Evolutionary conservation across 768 basidiomycete genomes (phyloP), one percentile per base, ranked within the genome.

Genomic region (Auriscalpium orientale): DNA sequence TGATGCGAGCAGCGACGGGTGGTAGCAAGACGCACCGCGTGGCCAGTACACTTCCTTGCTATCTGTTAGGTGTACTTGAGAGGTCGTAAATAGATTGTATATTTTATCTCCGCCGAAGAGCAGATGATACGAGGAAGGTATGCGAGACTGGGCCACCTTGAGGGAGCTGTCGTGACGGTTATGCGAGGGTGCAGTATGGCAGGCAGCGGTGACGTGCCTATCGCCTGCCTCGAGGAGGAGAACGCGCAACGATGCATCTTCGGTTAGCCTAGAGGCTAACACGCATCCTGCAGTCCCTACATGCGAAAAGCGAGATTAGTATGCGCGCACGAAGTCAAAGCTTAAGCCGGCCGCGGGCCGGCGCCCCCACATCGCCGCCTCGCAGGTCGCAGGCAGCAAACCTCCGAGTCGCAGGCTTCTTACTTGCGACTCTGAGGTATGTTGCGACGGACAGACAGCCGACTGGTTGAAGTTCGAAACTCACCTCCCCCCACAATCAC

Each of bases 241-340:
- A 18, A 86, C 81, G 5, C 75, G 73, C 15, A 83, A 63, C 1
- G 68, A 69, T 0, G 80, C 78, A 56, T 83, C 73, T 66, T 86
- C 84, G 7, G 74, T 77, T 9, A 86, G 66, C 15, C 84, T 74
- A 3, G 82, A 71, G 12, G 83, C 84, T 9, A 85, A 71, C 9
- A 79, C 82, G 62, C 82, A 84, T 11, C 84, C 84, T 2, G 82
- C 75, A 10, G 82, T 84, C 9, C 84, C 83, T 79, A 58, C 49
- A 18, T 60, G 20, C 20, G 46, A 51, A 58, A 16, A 62, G 28
- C 3, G 36, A 46, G 8, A 33, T 50, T 8, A 51, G n/a, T 15
- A 33, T 20, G 22, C 13, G 12, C 49, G 7, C 8, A 33, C 13
- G 37, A 12, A 40, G n/a, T 9, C n/a, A n/a, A n/a, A n/a, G n/a